A percentile compares a stretch with the other conserved stretches of the same genome.
These are phyloP conservation scores for Hanseniaspora clermontiae DNA, from an alignment of 805 yeast species.

Conservation along the genomic window DNA sequence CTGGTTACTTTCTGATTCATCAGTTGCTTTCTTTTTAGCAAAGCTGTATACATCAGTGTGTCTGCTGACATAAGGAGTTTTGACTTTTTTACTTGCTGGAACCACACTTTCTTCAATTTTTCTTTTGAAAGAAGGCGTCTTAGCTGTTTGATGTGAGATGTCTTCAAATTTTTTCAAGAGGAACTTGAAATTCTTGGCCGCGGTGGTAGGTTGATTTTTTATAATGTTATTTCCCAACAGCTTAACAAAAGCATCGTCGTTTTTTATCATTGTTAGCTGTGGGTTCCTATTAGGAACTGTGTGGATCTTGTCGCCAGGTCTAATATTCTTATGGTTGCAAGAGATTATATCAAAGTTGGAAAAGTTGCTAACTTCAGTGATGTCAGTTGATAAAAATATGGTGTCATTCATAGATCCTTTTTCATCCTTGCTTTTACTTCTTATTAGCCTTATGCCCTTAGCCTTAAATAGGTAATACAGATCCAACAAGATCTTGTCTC, in stretches of 20 bases:
- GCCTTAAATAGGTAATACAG: not conserved
- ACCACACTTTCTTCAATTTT: not conserved
- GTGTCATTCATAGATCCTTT: not conserved
- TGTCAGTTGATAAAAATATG: not conserved
- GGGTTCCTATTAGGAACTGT: not conserved
- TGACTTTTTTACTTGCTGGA: not conserved
- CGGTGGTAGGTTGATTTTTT: not conserved
- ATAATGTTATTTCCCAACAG: not conserved
- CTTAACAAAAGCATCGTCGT: not conserved
- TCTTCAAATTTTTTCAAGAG: slow-evolving; percentile 4
- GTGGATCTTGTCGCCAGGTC: not conserved
- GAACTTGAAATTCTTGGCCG: not conserved
- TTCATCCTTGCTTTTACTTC: not conserved
- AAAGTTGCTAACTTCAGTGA: not conserved
- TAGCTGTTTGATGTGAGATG: not conserved
- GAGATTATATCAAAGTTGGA: not conserved
- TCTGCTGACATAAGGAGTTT: not conserved
- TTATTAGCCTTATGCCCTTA: not conserved
- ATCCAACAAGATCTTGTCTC: slow-evolving; percentile 5
- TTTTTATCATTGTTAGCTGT: not conserved
- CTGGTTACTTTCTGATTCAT: slow-evolving; percentile 7
- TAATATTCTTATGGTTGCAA: not conserved
- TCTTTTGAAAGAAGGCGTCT: not conserved
- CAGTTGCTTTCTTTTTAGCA: not conserved
- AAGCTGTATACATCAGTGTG: not conserved